Evolutionary conservation across 2,329 filamentous ascomycete genomes (phyloP), one percentile per base, ranked within the genome.

Genomic region (Emydomyces testavorans): DNA sequence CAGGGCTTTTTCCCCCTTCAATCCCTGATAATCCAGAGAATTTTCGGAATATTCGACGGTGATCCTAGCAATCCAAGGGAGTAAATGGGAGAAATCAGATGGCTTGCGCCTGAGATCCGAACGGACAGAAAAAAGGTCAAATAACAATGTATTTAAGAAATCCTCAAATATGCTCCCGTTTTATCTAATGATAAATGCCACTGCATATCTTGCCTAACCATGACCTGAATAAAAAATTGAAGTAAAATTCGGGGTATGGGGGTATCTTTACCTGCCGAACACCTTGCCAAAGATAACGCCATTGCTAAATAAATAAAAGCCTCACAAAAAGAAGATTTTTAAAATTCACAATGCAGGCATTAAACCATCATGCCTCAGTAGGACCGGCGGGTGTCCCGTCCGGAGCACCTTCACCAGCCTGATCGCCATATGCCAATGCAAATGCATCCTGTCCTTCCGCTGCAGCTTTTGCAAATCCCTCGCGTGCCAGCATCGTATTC

Each of bases 401-500:
- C n/a, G 31, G 13, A 37, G 21, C 32, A n/a, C 42, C 42, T 26
- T 46, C 44, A 10, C 36, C 44, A n/a, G 15, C 16, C 7, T 39
- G 21, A 13, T 42, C 46, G 10, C 46, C 53, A 16, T 63, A 58
- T 7, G 65, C 63, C 24, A 69, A 54, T 18, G 66, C 65, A 37
- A 69, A 69, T 4, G 61, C 63, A 51, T 68, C 66, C n/a, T 64
- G 62, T 1, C 63, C 63, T 2, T 60, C 57, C 4, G 75, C 71
- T 36, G 78, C 75, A 3, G 78, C 69, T 56, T 78, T 76, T n/a
- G 73, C 72, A 62, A 96, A 95, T 55, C 85, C 83, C 56, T 85
- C 80, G 38, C 87, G 77, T 0, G 88, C 89, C 50, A 94, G 82
- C 65, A 86, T 82, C 55, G 90, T 92, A 62, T 95, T 95, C 55